Evolutionary conservation across 768 basidiomycete species (phyloP).

Genomic region (Cubamyces lactineus): DNA sequence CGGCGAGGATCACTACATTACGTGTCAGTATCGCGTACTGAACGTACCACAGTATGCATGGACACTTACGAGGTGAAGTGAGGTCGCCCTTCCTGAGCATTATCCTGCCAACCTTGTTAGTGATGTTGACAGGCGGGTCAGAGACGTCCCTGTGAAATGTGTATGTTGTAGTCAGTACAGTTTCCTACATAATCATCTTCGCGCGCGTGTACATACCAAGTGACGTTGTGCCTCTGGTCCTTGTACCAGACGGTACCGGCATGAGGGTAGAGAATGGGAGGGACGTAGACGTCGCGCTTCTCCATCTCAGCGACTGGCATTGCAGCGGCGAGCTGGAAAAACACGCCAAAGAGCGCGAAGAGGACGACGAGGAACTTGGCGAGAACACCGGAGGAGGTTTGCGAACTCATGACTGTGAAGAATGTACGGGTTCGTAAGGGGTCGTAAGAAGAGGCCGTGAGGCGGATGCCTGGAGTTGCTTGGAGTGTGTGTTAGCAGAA

Average conservation of each 20-base stretch:
- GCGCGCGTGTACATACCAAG: constrained; percentile 20
- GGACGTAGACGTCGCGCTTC: constrained; percentile 25
- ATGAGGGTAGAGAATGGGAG: constrained; percentile 25
- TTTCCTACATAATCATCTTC: neutral
- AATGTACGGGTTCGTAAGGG: neutral
- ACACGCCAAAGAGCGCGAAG: constrained; percentile 13
- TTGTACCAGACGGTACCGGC: constrained; percentile 26
- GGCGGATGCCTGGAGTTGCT: neutral
- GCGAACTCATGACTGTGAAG: constrained; percentile 18
- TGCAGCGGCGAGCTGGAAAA: constrained; percentile 18
- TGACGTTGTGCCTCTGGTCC: constrained; percentile 28
- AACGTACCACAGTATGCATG: too few species aligned
- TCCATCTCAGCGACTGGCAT: constrained; percentile 10
- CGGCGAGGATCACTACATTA: constrained; percentile 36
- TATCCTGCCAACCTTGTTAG: constrained; percentile 34
- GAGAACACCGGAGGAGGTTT: neutral
- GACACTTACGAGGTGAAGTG: constrained; percentile 34
- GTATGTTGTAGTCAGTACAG: neutral
- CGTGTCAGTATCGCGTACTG: neutral
- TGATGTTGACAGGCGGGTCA: constrained; percentile 42
- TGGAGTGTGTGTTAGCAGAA: neutral
- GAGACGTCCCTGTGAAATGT: constrained; percentile 33
- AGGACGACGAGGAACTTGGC: constrained; percentile 6
- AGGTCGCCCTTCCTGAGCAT: constrained; percentile 29
- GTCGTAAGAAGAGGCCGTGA: constrained; percentile 7